Base-by-base conservation (phyloP, 208 protist species). In the Strigomonas culicis region DNA sequence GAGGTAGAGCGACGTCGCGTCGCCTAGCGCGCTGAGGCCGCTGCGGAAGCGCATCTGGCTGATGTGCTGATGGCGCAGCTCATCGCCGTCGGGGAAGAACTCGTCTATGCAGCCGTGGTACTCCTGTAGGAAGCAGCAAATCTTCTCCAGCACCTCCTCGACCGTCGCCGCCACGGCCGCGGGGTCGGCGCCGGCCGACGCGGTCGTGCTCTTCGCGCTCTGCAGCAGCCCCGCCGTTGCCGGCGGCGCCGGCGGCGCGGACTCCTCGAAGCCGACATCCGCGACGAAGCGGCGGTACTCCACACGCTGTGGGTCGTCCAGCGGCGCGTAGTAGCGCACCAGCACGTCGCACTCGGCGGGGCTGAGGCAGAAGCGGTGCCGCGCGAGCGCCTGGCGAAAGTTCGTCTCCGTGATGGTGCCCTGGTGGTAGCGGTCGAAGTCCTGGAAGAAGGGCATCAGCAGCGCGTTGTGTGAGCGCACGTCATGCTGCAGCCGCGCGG, bases 81-180 rank as follows among this genome's bases (percentile, higher is more conserved):
- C 80, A 66, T 96, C 91, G 49, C 83, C 84, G 56, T 96, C 91
- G 4, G 82, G 84, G 59, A 94, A 95, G 62, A 92, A 94, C 61
- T 94, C 84, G 6, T 52, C 59, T 10, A 94, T 25, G 30, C 80
- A 73, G 1, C 81, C 75, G n/a, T 79, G 74, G 49, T 84, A 84
- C 69, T 89, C 81, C 63, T 86, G 82, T 57, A 94, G 22, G 70
- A 88, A 90, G 50, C 74, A 75, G 56, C 80, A 87, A 28, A 94
- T 66, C 27, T 66, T 62, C 31, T 32, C 63, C 32, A 94, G 59
- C 19, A 85, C 73, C 24, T 77, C 82, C 43, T 86, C 72, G 6
- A 91, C 67, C 25, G 73, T 60, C 4, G 61, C 75, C 19, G 59
- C 74, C 51, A 56, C 50, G 52, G 47, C 44, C 11, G 41, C 10